Base-by-base conservation (phyloP, 1,284 basidiomycete species). In the Malassezia dermatis region DNA sequence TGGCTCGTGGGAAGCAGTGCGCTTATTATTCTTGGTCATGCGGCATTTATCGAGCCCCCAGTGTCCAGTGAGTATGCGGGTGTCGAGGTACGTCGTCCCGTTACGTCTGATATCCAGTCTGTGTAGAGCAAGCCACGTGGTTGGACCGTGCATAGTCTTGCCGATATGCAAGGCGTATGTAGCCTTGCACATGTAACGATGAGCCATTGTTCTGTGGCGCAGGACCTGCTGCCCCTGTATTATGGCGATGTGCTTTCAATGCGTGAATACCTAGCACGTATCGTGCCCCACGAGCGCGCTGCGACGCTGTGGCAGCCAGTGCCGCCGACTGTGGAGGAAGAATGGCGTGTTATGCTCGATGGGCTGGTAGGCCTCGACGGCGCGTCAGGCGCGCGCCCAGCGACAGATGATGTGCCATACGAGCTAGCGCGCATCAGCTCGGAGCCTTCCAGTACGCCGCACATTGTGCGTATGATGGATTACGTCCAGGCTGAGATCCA, bases 51-150 rank as follows among this genome's bases (percentile, higher is more conserved):
- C 59, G 88, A 91, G 75, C 88, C 88, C 10, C 88, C 88, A 19
- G 82, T 91, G 56, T 86, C 88, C 76, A 87, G 85, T 78, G 88
- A 90, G 75, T 91, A 90, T 64, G 83, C 86, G 8, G 75, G 79
- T 42, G 85, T 89, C 26, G 80, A 85, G 76, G 61, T 62, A 50
- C 21, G 52, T 54, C 8, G 3, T 8, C 19, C 23, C 23, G n/a
- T n/a, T n/a, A 13, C 12, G 12, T 28, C 45, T 34, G 5, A 47
- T 32, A 3, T 2, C 5, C 32, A 47, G 45, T n/a, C 45, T 8
- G 45, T 47, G 12, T 47, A 47, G 24, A 30, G 27, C 41, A 15
- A 17, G 27, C 41, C 41, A 43, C 41, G 41, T 43, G 41, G 24
- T 24, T 43, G 41, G 41, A 43, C 41, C 41, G 41, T 43, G 41